Percentiles rank a stretch among this genome's conserved stretches.
phyloP scores from a whole-genome alignment of 2,329 filamentous ascomycete species.

The Aspergillus pseudoviridinutans region DNA sequence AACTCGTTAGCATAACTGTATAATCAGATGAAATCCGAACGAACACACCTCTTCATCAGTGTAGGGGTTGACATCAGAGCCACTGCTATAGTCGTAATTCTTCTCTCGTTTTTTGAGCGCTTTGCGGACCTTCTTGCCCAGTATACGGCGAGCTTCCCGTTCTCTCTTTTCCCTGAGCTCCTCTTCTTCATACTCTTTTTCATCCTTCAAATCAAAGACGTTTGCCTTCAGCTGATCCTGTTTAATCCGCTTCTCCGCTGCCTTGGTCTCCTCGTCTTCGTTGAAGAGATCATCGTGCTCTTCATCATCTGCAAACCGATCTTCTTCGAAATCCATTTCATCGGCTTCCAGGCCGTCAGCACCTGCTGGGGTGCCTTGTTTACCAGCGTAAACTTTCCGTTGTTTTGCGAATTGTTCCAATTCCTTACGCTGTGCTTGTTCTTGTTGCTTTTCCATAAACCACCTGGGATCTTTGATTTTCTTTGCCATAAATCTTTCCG shows the following conservation, averaged over 20 bases:
- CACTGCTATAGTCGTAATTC: conserved; percentile 79
- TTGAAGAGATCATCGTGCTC: conserved; percentile 74
- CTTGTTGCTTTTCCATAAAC: conserved; percentile 64
- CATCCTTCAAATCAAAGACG: conserved; percentile 72
- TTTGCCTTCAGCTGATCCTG: conserved; percentile 84
- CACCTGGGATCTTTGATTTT: conserved; percentile 74
- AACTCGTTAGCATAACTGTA: conserved; percentile 12
- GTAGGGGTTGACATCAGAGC: conserved; percentile 57
- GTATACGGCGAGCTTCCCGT: conserved; percentile 63
- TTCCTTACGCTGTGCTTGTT: conserved; percentile 52
- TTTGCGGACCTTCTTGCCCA: conserved; percentile 75
- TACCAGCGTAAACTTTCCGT: conserved; percentile 44
- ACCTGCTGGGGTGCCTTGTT: conserved; percentile 42
- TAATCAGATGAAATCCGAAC: conserved; percentile 18
- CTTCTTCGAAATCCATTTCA: conserved; percentile 66
- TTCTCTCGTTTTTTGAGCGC: conserved; percentile 79
- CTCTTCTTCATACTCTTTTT: conserved; percentile 66
- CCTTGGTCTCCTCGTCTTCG: conserved; percentile 75
- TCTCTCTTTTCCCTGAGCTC: conserved; percentile 61
- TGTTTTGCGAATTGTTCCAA: conserved; percentile 53
- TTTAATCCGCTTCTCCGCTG: conserved; percentile 68
- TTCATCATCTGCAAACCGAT: conserved; percentile 82
- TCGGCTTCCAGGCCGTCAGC: conserved; percentile 56
- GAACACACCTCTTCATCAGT: conserved; percentile 47
- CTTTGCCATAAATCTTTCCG: conserved; percentile 76